These are phyloP conservation scores for Hemileia vastatrix DNA, from an alignment of 1,284 basidiomycete species.

Conservation along the genomic window DNA sequence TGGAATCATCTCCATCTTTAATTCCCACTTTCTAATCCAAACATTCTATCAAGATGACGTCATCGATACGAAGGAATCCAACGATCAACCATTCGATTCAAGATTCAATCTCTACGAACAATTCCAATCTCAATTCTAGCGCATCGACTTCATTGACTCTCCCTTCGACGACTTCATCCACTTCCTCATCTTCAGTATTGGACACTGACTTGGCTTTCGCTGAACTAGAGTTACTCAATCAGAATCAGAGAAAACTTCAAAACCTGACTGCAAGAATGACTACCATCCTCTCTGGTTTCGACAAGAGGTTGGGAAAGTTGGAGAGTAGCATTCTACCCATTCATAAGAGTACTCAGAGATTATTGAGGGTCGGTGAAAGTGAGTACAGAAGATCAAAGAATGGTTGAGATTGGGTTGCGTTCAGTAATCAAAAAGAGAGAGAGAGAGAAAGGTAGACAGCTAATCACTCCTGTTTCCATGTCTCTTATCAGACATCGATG, in stretches of 20 bases:
- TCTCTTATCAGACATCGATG: constrained; percentile 11
- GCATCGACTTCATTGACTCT: no score
- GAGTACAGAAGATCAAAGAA: constrained; percentile 5
- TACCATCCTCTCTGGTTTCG: constrained; percentile 45
- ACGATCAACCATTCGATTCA: not conserved
- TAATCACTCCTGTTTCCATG: not conserved
- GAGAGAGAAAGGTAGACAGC: not conserved
- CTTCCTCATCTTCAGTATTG: not conserved
- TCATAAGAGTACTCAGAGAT: constrained; percentile 38
- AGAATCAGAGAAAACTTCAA: constrained; percentile 44
- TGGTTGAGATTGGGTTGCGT: no score
- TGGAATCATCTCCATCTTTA: no score
- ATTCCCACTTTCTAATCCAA: no score
- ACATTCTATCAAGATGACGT: no score
- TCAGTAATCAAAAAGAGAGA: constrained; percentile 27
- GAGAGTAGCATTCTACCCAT: constrained; percentile 42
- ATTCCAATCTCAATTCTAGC: no score
- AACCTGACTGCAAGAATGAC: constrained; percentile 45
- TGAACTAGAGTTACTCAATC: constrained; percentile 46
- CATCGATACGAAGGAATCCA: no score
- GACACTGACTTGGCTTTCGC: constrained; percentile 29
- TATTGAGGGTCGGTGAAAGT: constrained; percentile 30
- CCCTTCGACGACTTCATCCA: no score
- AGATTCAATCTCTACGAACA: not conserved
- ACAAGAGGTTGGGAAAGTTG: constrained; percentile 43